Evolutionary conservation across 495 filamentous ascomycete species (phyloP).

Genomic region (Amphirosellinia nigrospora): DNA sequence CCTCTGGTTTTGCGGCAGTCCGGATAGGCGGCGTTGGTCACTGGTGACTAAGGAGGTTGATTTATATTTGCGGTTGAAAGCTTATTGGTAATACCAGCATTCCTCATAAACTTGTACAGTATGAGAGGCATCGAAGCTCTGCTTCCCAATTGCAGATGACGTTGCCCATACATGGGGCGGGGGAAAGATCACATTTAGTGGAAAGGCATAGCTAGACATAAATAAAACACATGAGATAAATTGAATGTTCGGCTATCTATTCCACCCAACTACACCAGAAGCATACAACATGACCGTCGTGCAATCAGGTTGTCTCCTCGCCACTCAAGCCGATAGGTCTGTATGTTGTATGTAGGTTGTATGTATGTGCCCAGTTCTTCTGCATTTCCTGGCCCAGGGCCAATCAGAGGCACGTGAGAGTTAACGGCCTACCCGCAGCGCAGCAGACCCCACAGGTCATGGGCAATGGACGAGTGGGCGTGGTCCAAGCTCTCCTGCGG

Average conservation of each 20-base stretch:
- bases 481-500: constrained; percentile 41
- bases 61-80: constrained; percentile 20
- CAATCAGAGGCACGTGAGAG: constrained; percentile 7
- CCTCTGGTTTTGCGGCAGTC: constrained; percentile 20
- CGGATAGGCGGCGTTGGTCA: constrained; percentile 25
- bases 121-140: constrained; percentile 5
- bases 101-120: constrained; percentile 20
- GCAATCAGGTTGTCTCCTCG: not conserved
- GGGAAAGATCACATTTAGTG: not conserved
- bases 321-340: not conserved
- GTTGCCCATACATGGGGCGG: not conserved
- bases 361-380: not conserved
- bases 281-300: not conserved
- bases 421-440: not conserved
- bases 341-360: no score
- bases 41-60: constrained; percentile 5
- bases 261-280: not conserved
- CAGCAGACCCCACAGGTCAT: not conserved
- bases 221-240: constrained; percentile 1
- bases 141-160: not conserved
- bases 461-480: not conserved
- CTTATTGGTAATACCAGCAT: constrained; percentile 23
- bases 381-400: not conserved
- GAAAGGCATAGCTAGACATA: constrained; percentile 4
- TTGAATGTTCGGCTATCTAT: not conserved